Evolutionary conservation across 495 filamentous ascomycete genomes (phyloP).

Genomic region (Glonium stellatum): DNA sequence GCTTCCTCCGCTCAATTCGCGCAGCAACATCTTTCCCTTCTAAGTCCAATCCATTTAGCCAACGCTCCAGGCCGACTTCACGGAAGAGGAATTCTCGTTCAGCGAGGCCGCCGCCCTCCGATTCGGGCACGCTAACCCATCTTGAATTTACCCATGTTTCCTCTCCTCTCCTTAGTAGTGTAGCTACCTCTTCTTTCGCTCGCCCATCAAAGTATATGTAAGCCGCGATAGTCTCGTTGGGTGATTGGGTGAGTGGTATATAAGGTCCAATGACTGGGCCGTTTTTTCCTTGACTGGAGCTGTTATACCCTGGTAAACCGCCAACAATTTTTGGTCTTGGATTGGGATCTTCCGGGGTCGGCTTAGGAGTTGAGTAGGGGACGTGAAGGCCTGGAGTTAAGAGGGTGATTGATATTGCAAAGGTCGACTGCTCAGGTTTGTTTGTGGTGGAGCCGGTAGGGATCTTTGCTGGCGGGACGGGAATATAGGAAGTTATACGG

Average conservation of each 20-base stretch:
- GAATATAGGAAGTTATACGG: constrained; percentile 94
- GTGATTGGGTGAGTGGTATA: constrained; percentile 75
- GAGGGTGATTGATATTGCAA: constrained; percentile 93
- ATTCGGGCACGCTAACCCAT: constrained; percentile 90
- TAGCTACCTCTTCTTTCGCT: constrained; percentile 94
- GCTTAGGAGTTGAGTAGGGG: constrained; percentile 78
- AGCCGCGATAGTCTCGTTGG: constrained; percentile 93
- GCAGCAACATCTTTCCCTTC: constrained; percentile 78
- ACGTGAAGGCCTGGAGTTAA: constrained; percentile 81
- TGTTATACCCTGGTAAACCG: constrained; percentile 51
- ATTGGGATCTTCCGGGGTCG: constrained; percentile 61
- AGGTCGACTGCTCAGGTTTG: constrained; percentile 84
- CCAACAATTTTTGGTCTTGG: constrained; percentile 76
- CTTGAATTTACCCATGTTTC: constrained; percentile 99
- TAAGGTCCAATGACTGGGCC: constrained; percentile 67
- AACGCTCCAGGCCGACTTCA: constrained; percentile 90
- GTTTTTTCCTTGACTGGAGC: constrained; percentile 48
- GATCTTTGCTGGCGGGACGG: constrained; percentile 80
- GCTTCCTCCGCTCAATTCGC: constrained; percentile 76
- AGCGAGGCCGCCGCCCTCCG: constrained; percentile 86
- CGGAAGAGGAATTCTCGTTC: constrained; percentile 97
- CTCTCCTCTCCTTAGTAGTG: constrained; percentile 81
- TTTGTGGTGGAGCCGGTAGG: constrained; percentile 56
- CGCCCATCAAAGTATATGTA: constrained; percentile 99
- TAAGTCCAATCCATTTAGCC: constrained; percentile 90